Evolutionary conservation across 1,284 basidiomycete species (phyloP).

Genomic region (Salmacisia buchloeana): DNA sequence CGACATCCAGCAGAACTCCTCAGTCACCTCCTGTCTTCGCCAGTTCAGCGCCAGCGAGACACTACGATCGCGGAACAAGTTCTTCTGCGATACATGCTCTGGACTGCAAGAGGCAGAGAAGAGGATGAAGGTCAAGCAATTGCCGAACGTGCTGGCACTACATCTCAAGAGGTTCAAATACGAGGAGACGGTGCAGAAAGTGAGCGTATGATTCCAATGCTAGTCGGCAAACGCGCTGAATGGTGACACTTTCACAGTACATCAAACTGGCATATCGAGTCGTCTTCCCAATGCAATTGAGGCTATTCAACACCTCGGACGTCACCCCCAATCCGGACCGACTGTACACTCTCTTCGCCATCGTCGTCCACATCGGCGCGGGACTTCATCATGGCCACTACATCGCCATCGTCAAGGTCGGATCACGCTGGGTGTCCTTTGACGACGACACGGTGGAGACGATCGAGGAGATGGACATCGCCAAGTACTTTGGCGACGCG

Average conservation of each 20-base stretch:
- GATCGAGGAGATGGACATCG: constrained; percentile 82
- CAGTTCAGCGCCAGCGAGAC: constrained; percentile 97
- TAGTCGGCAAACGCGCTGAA: neutral
- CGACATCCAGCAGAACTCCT: constrained; percentile 95
- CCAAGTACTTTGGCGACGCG: constrained; percentile 89
- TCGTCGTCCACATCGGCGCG: constrained; percentile 94
- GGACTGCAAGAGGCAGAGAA: constrained; percentile 96
- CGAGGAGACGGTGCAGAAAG: constrained; percentile 69
- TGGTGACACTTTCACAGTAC: constrained; percentile 56
- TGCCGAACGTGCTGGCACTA: constrained; percentile 87
- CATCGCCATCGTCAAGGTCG: constrained; percentile 85
- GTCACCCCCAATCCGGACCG: constrained; percentile 77
- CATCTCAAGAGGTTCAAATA: constrained; percentile 98
- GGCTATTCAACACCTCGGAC: constrained; percentile 94
- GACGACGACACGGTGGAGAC: constrained; percentile 88
- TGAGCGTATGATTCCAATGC: neutral
- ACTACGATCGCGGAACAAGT: constrained; percentile 96
- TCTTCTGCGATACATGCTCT: constrained; percentile 94
- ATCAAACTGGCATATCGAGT: constrained; percentile 94
- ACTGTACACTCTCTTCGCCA: constrained; percentile 86
- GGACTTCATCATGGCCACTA: constrained; percentile 97
- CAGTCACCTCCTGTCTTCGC: constrained; percentile 85
- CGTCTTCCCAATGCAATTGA: constrained; percentile 86
- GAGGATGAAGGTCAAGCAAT: constrained; percentile 94
- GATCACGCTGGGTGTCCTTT: constrained; percentile 77